Conservation (phyloP, 2,329 filamentous ascomycete genomes). For the Fusarium haematococcum region DNA sequence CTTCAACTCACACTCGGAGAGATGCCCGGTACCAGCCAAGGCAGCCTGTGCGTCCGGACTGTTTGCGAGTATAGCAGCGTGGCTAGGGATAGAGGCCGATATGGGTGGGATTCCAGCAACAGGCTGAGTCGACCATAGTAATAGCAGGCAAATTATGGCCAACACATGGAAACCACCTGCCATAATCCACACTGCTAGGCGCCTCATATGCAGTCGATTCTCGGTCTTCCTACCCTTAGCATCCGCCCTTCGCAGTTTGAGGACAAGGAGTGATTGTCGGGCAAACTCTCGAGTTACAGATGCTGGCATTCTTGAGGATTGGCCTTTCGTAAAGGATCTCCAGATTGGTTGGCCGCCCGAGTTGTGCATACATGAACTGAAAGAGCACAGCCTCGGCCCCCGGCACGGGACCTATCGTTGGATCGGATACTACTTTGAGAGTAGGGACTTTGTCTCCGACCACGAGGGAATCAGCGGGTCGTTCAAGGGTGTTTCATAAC, state of each 20-base stretch:
- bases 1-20: not conserved
- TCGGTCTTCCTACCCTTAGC: not conserved
- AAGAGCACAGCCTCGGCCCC: not conserved
- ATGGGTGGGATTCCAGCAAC: not conserved
- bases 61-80: not conserved
- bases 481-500: not conserved
- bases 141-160: not conserved
- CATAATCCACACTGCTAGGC: not conserved
- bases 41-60: not conserved
- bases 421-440: not conserved
- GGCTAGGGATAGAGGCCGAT: not conserved
- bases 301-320: not conserved
- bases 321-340: not conserved
- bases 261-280: not conserved
- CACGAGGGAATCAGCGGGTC: not conserved
- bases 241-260: not conserved
- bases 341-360: not conserved
- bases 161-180: not conserved
- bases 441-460: not conserved
- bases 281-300: not conserved
- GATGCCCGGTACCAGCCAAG: not conserved
- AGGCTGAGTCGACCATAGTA: not conserved
- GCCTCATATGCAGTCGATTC: not conserved
- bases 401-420: too few species aligned
- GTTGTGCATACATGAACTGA: not conserved